Conservation (phyloP, 192 early-diverging fungal genomes). For the Coemansia javaensis region DNA sequence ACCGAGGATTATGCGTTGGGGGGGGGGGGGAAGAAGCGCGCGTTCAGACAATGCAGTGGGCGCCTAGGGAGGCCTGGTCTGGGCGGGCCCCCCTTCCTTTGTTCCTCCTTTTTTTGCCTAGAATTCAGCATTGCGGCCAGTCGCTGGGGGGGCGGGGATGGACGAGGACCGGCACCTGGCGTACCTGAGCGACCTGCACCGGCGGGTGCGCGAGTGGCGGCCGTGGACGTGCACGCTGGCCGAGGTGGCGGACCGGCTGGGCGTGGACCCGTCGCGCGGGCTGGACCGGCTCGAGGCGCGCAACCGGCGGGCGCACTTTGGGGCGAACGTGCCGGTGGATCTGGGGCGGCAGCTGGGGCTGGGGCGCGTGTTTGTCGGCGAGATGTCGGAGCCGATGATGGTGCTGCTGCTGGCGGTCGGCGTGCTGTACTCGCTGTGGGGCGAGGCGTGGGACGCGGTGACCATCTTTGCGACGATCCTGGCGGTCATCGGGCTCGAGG, state of each 20-base stretch:
- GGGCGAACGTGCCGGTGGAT: slow-evolving; percentile 33
- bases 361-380: slow-evolving; percentile 6
- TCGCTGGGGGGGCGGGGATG: slow-evolving; percentile 2
- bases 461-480: slow-evolving; percentile 23
- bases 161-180: slow-evolving; percentile 25
- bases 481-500: slow-evolving; percentile 13
- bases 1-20: no score
- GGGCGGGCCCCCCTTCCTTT: neutral
- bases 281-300: slow-evolving; percentile 21
- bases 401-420: slow-evolving; percentile 26
- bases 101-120: slow-evolving; percentile 1
- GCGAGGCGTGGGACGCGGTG: slow-evolving; percentile 24
- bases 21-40: no score
- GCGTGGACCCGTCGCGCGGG: slow-evolving; percentile 35
- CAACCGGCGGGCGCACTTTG: slow-evolving; percentile 18
- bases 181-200: slow-evolving; percentile 22
- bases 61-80: no score
- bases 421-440: slow-evolving; percentile 38
- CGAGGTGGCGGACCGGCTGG: slow-evolving; percentile 27
- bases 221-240: slow-evolving; percentile 33
- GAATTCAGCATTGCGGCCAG: neutral
- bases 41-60: no score
- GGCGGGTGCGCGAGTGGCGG: slow-evolving; percentile 20
- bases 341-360: slow-evolving; percentile 10
- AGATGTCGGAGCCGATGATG: slow-evolving; percentile 29